These are phyloP conservation scores for Gossypium longicalyx DNA, from an alignment of 345 rosid genomes.

Conservation along the genomic window DNA sequence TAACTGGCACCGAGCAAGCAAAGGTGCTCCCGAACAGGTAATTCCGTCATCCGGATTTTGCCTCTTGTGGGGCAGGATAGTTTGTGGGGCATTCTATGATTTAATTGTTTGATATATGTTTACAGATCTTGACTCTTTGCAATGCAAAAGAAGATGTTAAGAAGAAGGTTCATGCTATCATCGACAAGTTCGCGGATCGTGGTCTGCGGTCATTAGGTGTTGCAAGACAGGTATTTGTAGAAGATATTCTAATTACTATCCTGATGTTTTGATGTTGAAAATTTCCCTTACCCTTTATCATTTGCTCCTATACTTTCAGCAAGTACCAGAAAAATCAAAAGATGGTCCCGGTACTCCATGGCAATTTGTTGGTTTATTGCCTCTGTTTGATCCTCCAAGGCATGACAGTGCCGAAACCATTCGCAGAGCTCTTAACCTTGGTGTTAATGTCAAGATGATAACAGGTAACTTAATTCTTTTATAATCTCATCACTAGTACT, in stretches of 20 bases:
- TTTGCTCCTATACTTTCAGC: conserved; percentile 30
- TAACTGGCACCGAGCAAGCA: conserved; percentile 72
- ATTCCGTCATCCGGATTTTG: not conserved
- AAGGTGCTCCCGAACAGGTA: conserved; percentile 98
- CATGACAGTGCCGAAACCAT: conserved; percentile 98
- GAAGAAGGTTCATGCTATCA: conserved; percentile 56
- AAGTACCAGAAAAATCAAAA: conserved; percentile 67
- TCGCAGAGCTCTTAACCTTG: conserved; percentile 81
- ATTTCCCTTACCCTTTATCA: conserved; percentile 1
- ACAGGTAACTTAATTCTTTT: conserved; percentile 48
- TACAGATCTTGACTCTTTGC: conserved; percentile 58
- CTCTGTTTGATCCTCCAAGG: conserved; percentile 39
- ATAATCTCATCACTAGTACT: not conserved
- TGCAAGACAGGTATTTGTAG: conserved; percentile 59
- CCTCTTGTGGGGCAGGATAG: not conserved
- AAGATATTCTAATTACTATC: not conserved
- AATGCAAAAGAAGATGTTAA: conserved; percentile 53
- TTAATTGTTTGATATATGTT: not conserved
- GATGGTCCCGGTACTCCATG: conserved; percentile 70
- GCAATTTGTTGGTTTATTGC: conserved; percentile 38
- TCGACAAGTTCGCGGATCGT: conserved; percentile 74
- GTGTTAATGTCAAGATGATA: conserved; percentile 97
- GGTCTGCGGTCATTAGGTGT: conserved; percentile 84
- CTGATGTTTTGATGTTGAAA: not conserved
- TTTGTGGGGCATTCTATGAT: not conserved